These are phyloP conservation scores for Flueggea neowawraea DNA, from an alignment of 441 rosid species.

Conservation along the genomic window DNA sequence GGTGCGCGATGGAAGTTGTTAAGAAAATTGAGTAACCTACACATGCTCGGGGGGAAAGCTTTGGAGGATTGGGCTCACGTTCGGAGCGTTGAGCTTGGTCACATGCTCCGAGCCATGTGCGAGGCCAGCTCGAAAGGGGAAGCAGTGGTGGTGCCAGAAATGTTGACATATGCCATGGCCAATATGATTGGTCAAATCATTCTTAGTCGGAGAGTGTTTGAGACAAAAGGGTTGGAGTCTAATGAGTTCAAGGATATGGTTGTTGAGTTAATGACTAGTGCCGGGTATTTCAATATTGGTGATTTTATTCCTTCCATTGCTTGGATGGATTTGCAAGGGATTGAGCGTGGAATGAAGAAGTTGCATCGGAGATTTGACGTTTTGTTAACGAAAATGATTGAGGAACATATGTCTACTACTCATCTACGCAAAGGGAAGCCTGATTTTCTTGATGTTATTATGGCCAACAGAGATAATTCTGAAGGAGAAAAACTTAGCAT, in stretches of 20 bases:
- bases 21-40: slow-evolving; percentile 50
- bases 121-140: slow-evolving; percentile 30
- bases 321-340: slow-evolving; percentile 73
- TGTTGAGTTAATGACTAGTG: slow-evolving; percentile 63
- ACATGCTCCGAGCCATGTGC: slow-evolving; percentile 46
- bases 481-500: slow-evolving; percentile 34
- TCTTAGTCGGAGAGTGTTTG: slow-evolving; percentile 49
- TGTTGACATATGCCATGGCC: slow-evolving; percentile 45
- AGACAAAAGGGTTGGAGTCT: slow-evolving; percentile 39
- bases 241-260: slow-evolving; percentile 68
- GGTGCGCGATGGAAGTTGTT: slow-evolving; percentile 52
- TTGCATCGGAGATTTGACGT: slow-evolving; percentile 45
- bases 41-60: slow-evolving; percentile 64
- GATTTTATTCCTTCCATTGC: slow-evolving; percentile 61
- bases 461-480: slow-evolving; percentile 33
- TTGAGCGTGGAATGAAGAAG: slow-evolving; percentile 53
- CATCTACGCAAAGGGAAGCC: slow-evolving; percentile 36
- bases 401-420: slow-evolving; percentile 33
- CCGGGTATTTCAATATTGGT: slow-evolving; percentile 55
- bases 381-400: slow-evolving; percentile 44
- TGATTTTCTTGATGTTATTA: slow-evolving; percentile 46
- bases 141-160: slow-evolving; percentile 38
- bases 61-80: slow-evolving; percentile 44
- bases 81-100: slow-evolving; percentile 33
- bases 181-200: slow-evolving; percentile 57